phyloP scores from a whole-genome alignment of 2,329 filamentous ascomycete species.

The Epichloe sibirici region DNA sequence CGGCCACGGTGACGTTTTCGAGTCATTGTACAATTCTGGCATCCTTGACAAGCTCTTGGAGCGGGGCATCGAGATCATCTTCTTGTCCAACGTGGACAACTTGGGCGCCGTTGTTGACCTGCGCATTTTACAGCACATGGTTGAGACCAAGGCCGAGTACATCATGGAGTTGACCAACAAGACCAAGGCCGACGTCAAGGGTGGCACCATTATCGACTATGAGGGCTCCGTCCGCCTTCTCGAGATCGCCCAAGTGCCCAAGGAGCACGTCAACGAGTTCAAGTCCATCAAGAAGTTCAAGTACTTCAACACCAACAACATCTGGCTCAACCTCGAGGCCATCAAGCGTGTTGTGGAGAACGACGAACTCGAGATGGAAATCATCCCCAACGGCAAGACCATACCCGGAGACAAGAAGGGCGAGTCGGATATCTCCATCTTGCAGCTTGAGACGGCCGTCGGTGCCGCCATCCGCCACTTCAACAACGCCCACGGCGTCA shows the following conservation, averaged over 20 bases:
- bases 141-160: conserved; percentile 93
- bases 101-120: conserved; percentile 94
- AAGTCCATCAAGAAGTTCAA: conserved; percentile 99
- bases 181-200: conserved; percentile 99
- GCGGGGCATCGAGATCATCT: conserved; percentile 92
- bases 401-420: conserved; percentile 99
- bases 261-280: conserved; percentile 99
- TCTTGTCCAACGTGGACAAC: conserved; percentile 99
- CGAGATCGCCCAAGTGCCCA: conserved; percentile 97
- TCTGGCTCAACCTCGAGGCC: conserved; percentile 96
- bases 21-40: conserved; percentile 98
- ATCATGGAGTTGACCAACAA: conserved; percentile 99
- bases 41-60: conserved; percentile 93
- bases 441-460: conserved; percentile 97
- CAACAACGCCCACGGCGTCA: conserved; percentile 96
- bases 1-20: conserved; percentile 98
- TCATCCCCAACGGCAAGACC: conserved; percentile 98
- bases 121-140: conserved; percentile 98
- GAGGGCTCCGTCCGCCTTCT: conserved; percentile 93
- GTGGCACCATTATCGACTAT: conserved; percentile 99
- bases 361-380: conserved; percentile 98
- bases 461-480: conserved; percentile 98
- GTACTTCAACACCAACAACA: conserved; percentile 99
- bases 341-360: conserved; percentile 98
- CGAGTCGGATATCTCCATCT: conserved; percentile 92